Conservation (phyloP, 768 basidiomycete species). For the Obba rivulosa region DNA sequence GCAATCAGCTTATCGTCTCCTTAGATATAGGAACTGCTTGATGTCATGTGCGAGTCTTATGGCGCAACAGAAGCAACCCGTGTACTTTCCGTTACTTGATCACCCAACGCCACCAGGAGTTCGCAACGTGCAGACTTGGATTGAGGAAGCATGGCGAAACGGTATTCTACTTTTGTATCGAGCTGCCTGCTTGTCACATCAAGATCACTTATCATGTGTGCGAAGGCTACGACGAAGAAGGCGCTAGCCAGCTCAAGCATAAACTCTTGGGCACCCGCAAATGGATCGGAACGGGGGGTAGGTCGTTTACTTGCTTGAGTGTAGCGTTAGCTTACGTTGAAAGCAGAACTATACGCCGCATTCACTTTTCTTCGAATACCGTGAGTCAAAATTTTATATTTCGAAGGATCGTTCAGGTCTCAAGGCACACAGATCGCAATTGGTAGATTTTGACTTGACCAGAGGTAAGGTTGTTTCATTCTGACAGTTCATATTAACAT, state of each 20-base stretch:
- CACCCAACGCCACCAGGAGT: slow-evolving; percentile 60
- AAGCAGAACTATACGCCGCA: slow-evolving; percentile 71
- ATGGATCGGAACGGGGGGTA: slow-evolving; percentile 82
- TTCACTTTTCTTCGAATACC: slow-evolving; percentile 77
- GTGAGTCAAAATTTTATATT: slow-evolving; percentile 40
- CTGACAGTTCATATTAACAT: background rate
- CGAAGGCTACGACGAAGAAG: slow-evolving; percentile 69
- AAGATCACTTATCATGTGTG: background rate
- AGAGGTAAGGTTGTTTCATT: slow-evolving; percentile 32
- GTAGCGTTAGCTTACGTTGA: slow-evolving; percentile 2
- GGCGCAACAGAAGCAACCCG: slow-evolving; percentile 54
- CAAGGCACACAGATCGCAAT: slow-evolving; percentile 38
- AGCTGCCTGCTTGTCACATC: background rate
- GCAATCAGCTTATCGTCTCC: slow-evolving; percentile 2
- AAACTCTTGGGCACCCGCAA: slow-evolving; percentile 51
- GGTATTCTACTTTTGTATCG: too few relatives aligned
- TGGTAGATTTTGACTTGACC: slow-evolving; percentile 61
- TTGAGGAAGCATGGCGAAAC: slow-evolving; percentile 76
- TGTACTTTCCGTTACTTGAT: slow-evolving; percentile 59
- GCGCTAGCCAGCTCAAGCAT: slow-evolving; percentile 54
- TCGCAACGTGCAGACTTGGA: slow-evolving; percentile 68
- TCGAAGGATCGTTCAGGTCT: too few relatives aligned
- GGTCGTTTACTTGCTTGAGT: slow-evolving; percentile 2
- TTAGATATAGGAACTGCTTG: slow-evolving; percentile 77
- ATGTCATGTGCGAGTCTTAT: slow-evolving; percentile 74